Base-by-base conservation (phyloP, 2,329 filamentous ascomycete species). In the Fusarium anthophilum region DNA sequence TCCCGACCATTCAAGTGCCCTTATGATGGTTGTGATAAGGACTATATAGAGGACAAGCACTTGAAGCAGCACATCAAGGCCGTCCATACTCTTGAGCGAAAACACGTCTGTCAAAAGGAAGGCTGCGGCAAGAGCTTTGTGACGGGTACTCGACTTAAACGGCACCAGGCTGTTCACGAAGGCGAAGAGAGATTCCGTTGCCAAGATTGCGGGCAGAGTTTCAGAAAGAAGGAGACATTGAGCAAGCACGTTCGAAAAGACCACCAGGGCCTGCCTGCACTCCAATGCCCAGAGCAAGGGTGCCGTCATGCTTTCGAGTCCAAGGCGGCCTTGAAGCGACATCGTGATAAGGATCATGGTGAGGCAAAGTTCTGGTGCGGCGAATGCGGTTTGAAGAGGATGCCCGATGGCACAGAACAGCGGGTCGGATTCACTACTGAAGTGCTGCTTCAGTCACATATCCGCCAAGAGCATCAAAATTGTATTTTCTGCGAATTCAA, bases 201-300 rank as follows among this genome's bases (percentile, higher is more conserved):
- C 79, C 90, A 88, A 28, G 91, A 90, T 39, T 98, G 95, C 82
- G 88, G 89, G 24, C 89, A 94, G 82, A 91, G 90, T 26, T 98
- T 98, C 81, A 90, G 96, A 70, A 98, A 98, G 82, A 92, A 94
- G 80, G 91, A 94, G 74, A 97, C 95, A 0, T 87, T 98, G 22
- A 91, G 95, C 80, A 91, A 93, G 58, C 96, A 98, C 80, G 89
- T 98, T 72, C 90, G 92, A 61, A 89, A 90, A 15, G 92, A 91
- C 18, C 96, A 98, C 81, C 84, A 96, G 44, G 86, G 91, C 35
- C 83, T 92, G 67, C 90, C 92, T 51, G 91, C 94, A 0, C 97
- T 91, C 78, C 86, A 87, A 10, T 98, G 96, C 81, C 85, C 86
- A 3, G 86, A 92, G 65, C 77, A 78, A 22, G 80, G 77, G 50